Evolutionary conservation across 1,284 basidiomycete species (phyloP).

Genomic region (Somion occarium): DNA sequence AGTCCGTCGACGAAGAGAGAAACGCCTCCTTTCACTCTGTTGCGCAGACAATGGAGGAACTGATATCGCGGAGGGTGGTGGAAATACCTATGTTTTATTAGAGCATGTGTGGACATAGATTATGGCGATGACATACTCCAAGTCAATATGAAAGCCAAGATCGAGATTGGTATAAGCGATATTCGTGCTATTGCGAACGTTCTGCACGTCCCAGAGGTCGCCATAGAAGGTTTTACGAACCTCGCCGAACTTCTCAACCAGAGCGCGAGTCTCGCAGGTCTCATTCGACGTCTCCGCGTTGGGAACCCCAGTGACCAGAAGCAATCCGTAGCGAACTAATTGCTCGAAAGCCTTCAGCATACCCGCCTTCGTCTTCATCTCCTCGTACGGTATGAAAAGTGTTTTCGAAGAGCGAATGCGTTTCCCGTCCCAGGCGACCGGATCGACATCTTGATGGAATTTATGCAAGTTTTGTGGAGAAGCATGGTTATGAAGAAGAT

Average conservation of each 20-base stretch:
- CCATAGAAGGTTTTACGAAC: constrained; percentile 92
- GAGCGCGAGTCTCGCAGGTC: constrained; percentile 59
- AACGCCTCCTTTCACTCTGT: constrained; percentile 78
- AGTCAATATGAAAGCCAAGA: constrained; percentile 90
- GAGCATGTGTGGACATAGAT: constrained; percentile 2
- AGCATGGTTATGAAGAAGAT: constrained; percentile 43
- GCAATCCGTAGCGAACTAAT: constrained; percentile 48
- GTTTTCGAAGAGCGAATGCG: constrained; percentile 30
- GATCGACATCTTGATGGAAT: constrained; percentile 38
- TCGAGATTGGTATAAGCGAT: constrained; percentile 94
- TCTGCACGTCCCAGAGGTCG: constrained; percentile 85
- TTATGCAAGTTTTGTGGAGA: constrained; percentile 21
- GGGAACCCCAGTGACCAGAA: constrained; percentile 59
- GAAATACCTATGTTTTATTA: constrained; percentile 82
- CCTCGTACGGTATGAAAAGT: constrained; percentile 49
- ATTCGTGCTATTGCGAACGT: constrained; percentile 73
- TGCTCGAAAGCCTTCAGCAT: constrained; percentile 52
- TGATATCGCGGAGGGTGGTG: constrained; percentile 89
- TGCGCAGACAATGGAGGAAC: constrained; percentile 84
- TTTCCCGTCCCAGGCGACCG: constrained; percentile 32
- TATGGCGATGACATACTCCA: constrained; percentile 56
- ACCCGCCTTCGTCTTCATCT: constrained; percentile 35
- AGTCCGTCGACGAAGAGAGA: constrained; percentile 90
- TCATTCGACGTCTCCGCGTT: constrained; percentile 47
- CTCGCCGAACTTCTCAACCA: constrained; percentile 69